Percentiles rank a stretch among this genome's conserved stretches.
These are phyloP conservation scores for Garcia nutans DNA, from an alignment of 345 rosid genomes.

Conservation along the genomic window DNA sequence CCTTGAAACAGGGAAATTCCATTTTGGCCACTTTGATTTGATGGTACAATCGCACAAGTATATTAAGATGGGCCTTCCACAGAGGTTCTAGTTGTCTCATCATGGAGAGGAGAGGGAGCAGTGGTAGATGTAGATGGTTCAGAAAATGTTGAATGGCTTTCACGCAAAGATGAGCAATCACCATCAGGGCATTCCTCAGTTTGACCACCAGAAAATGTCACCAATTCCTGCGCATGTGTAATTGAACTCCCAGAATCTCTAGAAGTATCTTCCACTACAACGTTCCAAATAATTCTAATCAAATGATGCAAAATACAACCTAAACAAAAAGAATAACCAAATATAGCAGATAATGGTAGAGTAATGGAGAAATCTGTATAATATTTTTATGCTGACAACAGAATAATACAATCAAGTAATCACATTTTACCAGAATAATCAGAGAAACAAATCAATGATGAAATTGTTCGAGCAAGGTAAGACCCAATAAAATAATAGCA, in stretches of 20 bases:
- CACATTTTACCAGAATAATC: slow-evolving; percentile 46
- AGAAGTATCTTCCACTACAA: slow-evolving; percentile 54
- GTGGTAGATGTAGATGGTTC: slow-evolving; percentile 55
- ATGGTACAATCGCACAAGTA: slow-evolving; percentile 44
- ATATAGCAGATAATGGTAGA: not conserved
- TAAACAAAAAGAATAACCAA: not conserved
- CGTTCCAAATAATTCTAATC: slow-evolving; percentile 1
- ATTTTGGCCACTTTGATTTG: slow-evolving; percentile 38
- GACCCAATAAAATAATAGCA: slow-evolving; percentile 24
- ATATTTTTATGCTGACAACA: not conserved
- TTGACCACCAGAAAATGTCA: slow-evolving; percentile 43
- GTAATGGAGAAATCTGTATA: not conserved
- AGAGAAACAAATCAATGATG: slow-evolving; percentile 57
- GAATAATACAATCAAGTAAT: not conserved
- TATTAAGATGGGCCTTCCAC: slow-evolving; percentile 38
- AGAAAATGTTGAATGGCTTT: slow-evolving; percentile 40
- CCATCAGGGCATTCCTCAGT: slow-evolving; percentile 32
- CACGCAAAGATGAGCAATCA: slow-evolving; percentile 36
- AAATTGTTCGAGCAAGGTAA: slow-evolving; percentile 55
- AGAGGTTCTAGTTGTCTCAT: slow-evolving; percentile 33
- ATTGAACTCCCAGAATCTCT: slow-evolving; percentile 45
- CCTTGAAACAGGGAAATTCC: slow-evolving; percentile 82
- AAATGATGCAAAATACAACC: not conserved
- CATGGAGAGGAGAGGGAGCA: slow-evolving; percentile 27
- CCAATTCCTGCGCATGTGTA: slow-evolving; percentile 51